Base-by-base conservation (phyloP, 768 basidiomycete genomes). In the Mrakia frigida region DNA sequence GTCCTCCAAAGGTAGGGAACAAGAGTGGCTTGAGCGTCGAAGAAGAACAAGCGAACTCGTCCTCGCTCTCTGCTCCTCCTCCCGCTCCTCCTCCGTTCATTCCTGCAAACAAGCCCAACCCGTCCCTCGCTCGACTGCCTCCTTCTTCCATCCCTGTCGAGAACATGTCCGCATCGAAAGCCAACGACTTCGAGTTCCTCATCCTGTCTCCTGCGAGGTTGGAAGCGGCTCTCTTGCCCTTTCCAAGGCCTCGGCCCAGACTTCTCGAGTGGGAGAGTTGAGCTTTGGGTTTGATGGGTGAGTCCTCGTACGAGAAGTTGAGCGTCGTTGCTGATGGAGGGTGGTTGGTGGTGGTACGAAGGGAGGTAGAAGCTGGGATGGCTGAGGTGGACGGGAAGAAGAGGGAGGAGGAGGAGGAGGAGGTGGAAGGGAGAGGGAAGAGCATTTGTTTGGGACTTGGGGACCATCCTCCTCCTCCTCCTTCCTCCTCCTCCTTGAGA, bases 201-300 rank as follows among this genome's bases (percentile, higher is more conserved):
- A 63, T 60, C 25, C 33, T 28, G 70, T 46, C 37, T 46, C n/a
- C 25, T 16, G 41, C 46, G 35, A 43, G 11, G 37, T n/a, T 28
- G n/a, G 50, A 43, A n/a, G 52, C 39, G 21, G 56, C 52, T 53
- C 56, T 53, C 39, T 35, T 33, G 13, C 74, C 67, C 65, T 37
- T 37, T 6, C 68, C 69, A 16, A 43, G 67, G 2, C 69, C 68
- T n/a, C 74, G 52, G 33, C 74, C 74, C 28, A 75, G 65, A 21
- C 52, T 43, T 31, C 68, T 35, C 18, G 74, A 75, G 33, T 43
- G 28, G 21, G 74, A 75, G n/a, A 75, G 52, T 28, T 70, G 74
- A 46, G 46, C 73, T n/a, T 31, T 37, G 31, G 25, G 60, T 21
- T 70, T 70, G 53, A 70, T 39, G 16, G 68, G 74, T n/a, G 74